These are phyloP conservation scores for Sherardia arvensis DNA, from an alignment of 257 asterid genomes.

Conservation along the genomic window DNA sequence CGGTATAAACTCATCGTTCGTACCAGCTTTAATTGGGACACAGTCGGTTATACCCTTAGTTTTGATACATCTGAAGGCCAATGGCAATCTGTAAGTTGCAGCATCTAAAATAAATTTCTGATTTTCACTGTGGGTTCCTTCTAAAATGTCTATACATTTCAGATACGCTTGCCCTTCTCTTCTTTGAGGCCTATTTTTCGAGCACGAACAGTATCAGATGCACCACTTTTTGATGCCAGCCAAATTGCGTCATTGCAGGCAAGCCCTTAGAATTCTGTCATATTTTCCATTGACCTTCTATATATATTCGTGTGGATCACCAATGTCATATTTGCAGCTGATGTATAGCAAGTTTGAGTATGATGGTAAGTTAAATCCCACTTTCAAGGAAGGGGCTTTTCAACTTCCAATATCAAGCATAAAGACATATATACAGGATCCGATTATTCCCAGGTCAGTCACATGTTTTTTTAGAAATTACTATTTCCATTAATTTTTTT, in stretches of 20 bases:
- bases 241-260: constrained; percentile 83
- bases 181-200: constrained; percentile 87
- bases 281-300: neutral
- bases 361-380: constrained; percentile 86
- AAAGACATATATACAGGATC: constrained; percentile 64
- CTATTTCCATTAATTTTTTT: neutral
- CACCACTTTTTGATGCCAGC: constrained; percentile 71
- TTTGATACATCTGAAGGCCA: constrained; percentile 78
- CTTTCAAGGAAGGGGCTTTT: constrained; percentile 79
- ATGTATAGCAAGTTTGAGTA: constrained; percentile 96
- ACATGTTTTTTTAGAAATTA: neutral
- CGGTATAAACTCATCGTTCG: constrained; percentile 79
- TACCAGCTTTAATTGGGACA: constrained; percentile 90
- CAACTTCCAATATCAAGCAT: constrained; percentile 88
- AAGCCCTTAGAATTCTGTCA: constrained; percentile 7
- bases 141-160: constrained; percentile 13
- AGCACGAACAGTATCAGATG: constrained; percentile 78
- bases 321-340: constrained; percentile 46
- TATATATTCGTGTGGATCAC: neutral
- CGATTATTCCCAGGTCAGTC: constrained; percentile 67
- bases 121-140: neutral
- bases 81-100: constrained; percentile 74
- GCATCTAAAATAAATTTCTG: neutral
- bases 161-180: constrained; percentile 79
- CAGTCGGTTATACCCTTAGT: constrained; percentile 70